Evolutionary conservation across 2,329 filamentous ascomycete species (phyloP), one percentile per base, ranked within the genome.

Genomic region (Hawksworthiomyces lignivorus): DNA sequence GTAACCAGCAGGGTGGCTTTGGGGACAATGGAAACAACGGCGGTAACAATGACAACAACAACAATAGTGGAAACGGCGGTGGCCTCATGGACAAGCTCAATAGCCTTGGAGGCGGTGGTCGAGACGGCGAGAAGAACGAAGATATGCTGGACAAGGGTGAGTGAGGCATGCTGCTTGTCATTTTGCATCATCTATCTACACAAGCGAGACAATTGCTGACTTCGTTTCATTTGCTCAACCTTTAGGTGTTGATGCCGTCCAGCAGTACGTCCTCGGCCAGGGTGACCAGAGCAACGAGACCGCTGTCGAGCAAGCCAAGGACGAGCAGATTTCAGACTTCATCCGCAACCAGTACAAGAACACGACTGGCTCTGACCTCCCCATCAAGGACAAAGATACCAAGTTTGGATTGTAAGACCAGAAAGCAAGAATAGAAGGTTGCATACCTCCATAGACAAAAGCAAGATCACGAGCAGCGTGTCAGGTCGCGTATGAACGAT

Each of bases 261-360:
- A 94, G 63, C 77, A 92, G 62, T 77, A 85, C 49, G 64, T 88
- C 58, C 57, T 92, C 14, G 78, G 79, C 28, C 67, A 78, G 51
- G 86, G 86, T 15, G 56, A 74, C 35, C 86, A 92, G 66, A 68
- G 74, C 64, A 85, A 87, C 58, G 83, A 83, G 62, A 70, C 62
- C 38, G 86, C 86, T 5, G 57, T 79, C 17, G 87, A 94, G 65
- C 86, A 94, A 64, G 83, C 82, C 53, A 89, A 90, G 67, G 87
- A 92, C 59, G 82, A 87, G 62, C 69, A 83, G 59, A 85, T 89
- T 52, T 79, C 76, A 21, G 82, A 87, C 59, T 81, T 75, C 59
- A 77, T 90, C 52, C 76, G 85, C 28, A 62, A 61, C 31, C 68
- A 83, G 62, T 89, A 87, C 72, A 87, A 87, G 72, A 64, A 53